Evolutionary conservation across 371 early-diverging fungal species (phyloP).

Genomic region (Mucor plumbeus): DNA sequence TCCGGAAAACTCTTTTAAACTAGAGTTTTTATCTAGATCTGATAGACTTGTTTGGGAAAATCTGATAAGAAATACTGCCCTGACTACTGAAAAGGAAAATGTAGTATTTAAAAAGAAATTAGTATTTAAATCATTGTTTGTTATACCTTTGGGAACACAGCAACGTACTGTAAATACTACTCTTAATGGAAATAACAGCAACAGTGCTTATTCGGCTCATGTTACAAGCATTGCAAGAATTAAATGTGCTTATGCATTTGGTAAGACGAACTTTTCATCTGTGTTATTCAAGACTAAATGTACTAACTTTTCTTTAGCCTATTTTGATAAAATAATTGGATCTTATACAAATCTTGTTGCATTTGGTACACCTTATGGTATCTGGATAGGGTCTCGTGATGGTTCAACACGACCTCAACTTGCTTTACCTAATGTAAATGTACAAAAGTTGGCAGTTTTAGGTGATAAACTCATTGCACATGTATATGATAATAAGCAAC

Average conservation of each 20-base stretch:
- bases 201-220: not conserved
- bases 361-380: conserved; percentile 32
- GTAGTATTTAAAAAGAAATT: conserved; percentile 8
- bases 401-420: conserved; percentile 16
- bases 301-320: not conserved
- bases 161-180: not conserved
- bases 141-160: too few relatives aligned
- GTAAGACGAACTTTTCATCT: conserved; percentile 7
- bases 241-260: conserved; percentile 20
- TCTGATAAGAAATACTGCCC: not conserved
- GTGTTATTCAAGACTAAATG: not conserved
- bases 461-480: conserved; percentile 25
- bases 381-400: conserved; percentile 35
- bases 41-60: conserved; percentile 24
- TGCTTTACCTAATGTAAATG: conserved; percentile 26
- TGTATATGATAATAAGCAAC: conserved; percentile 13
- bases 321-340: not conserved
- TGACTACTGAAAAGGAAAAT: not conserved
- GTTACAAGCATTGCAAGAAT: not conserved
- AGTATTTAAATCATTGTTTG: not conserved
- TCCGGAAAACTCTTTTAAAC: conserved; percentile 21
- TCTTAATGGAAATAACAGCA: not conserved
- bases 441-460: conserved; percentile 29
- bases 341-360: conserved; percentile 3
- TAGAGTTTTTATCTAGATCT: conserved; percentile 20